Conservation (phyloP, 2,329 filamentous ascomycete species). For the Orbilia javanica region DNA sequence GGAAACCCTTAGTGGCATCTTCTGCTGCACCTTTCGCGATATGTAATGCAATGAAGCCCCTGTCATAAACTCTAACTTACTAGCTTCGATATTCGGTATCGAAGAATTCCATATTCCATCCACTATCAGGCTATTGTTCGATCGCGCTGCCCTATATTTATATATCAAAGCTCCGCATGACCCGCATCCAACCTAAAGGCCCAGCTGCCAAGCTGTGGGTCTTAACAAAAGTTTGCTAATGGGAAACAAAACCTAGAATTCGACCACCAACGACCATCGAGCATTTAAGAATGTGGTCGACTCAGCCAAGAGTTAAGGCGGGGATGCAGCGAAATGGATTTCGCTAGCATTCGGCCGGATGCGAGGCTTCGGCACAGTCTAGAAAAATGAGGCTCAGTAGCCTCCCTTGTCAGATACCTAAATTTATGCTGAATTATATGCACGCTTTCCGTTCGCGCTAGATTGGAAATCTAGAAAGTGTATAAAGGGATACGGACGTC, state of each 20-base stretch:
- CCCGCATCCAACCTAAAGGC: background rate
- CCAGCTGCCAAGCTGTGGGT: conserved; percentile 30
- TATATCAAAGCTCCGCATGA: background rate
- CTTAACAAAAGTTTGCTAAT: conserved; percentile 23
- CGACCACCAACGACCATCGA: conserved; percentile 46
- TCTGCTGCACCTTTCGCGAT: too few relatives aligned
- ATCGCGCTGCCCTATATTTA: background rate
- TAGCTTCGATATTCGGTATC: conserved; percentile 2
- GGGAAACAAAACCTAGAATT: background rate
- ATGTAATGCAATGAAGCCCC: too few relatives aligned
- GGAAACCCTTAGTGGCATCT: too few relatives aligned
- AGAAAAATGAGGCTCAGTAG: background rate
- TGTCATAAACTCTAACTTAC: background rate
- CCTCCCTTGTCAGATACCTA: background rate
- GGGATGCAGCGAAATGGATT: conserved; percentile 1
- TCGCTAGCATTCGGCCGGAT: conserved; percentile 1
- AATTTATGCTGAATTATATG: conserved; percentile 9
- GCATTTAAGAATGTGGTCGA: conserved; percentile 50
- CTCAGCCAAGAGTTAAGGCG: conserved; percentile 15
- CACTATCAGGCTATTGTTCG: background rate
- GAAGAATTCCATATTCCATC: background rate
- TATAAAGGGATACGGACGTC: conserved; percentile 6
- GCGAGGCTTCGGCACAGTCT: too few relatives aligned
- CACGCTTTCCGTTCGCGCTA: background rate
- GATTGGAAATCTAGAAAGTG: background rate